phyloP scores from a whole-genome alignment of 495 filamentous ascomycete species.

The Penicillium canescens region DNA sequence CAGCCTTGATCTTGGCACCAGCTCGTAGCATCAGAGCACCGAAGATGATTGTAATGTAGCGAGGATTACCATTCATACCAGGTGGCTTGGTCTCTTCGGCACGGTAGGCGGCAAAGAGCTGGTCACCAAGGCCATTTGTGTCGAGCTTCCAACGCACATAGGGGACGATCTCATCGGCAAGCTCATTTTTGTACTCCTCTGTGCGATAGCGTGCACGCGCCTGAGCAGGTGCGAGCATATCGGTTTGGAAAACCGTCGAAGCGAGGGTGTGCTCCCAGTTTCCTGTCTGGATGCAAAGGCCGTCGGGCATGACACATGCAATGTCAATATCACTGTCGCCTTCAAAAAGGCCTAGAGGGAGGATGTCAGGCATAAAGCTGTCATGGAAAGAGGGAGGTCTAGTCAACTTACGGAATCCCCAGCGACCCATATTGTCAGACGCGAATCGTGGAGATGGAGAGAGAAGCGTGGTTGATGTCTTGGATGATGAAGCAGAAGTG shows the following conservation, averaged over 20 bases:
- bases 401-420: too few species aligned
- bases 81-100: background rate
- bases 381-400: too few species aligned
- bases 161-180: background rate
- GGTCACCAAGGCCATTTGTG: background rate
- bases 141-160: conserved; percentile 5
- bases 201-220: background rate
- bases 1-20: background rate
- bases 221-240: background rate
- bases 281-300: too few species aligned
- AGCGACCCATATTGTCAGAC: too few species aligned
- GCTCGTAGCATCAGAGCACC: conserved; percentile 3
- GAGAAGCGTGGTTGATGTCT: too few species aligned
- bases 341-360: too few species aligned
- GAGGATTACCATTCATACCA: too few species aligned
- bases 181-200: background rate
- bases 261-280: background rate
- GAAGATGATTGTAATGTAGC: conserved; percentile 2
- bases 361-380: too few species aligned
- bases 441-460: too few species aligned
- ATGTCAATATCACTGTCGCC: too few species aligned
- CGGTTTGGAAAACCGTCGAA: background rate
- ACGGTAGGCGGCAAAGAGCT: background rate
- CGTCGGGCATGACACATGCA: too few species aligned
- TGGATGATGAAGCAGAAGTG: too few species aligned